Evolutionary conservation across 2,329 filamentous ascomycete genomes (phyloP), one percentile per base, ranked within the genome.

Genomic region (Phaeosphaeriaceae sp.): DNA sequence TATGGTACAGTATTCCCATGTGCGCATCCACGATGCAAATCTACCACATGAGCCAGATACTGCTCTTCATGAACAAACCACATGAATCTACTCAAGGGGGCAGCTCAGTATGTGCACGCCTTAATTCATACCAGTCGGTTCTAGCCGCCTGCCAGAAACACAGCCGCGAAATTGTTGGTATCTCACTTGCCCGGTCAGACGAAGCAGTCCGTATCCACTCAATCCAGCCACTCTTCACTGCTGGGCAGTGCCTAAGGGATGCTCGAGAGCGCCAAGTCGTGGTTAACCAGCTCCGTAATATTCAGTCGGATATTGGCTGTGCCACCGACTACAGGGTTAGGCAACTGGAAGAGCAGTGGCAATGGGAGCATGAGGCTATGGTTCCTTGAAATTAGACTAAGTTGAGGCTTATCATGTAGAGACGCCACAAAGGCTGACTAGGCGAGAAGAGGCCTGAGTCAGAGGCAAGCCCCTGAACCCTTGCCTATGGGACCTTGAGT

Each of bases 1-100:
- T 86, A 11, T 88, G 85, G 84, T 87, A 85, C 66, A 79, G 80
- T 43, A 76, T 83, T 0, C 79, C 84, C 0, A 81, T 87, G 77
- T 88, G 84, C 68, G 84, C 82, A 0, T 84, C 84, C 2, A 83
- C 84, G 1, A 87, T 87, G 79, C 84, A 87, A 60, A 80, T 79
- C 50, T 87, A 86, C 56, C 82, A 87, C 60, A 87, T 87, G 74
- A 83, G 83, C 1, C 79, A 82, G 35, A 83, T 87, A 9, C 77
- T 86, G 4, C 66, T 88, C 0, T 76, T 85, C 11, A 78, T 86
- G 54, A 86, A 87, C 59, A 80, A 82, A 49, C 83, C 82, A 1
- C 76, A 80, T 13, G 80, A 86, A 48, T 81, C 79, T 0, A 80
- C 82, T 1, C 77, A 78, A 48, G 75, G 76, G 15, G 75, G 78